Base-by-base conservation (phyloP, 2,329 filamentous ascomycete genomes). In the Parasarocladium wereldwijsianum region DNA sequence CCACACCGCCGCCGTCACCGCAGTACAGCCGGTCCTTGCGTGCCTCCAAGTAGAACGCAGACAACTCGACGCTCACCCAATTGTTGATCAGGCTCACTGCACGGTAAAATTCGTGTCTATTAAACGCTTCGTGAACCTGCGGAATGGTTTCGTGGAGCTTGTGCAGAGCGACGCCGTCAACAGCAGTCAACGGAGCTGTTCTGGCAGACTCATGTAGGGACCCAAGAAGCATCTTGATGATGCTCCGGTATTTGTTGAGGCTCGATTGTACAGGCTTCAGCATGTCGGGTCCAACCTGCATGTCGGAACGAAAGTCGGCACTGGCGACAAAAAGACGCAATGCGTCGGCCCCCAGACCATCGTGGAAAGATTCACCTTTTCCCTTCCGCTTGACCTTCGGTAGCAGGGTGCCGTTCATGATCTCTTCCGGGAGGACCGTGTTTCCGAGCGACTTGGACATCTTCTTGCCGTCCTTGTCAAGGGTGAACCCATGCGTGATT, bases 381-480 rank as follows among this genome's bases (percentile, higher is more conserved):
- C 58, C 58, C 44, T 72, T 76, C 24, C 55, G 54, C 46, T 79
- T 81, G 21, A 76, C 46, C 1, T 76, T 73, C 5, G 80, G 79
- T 10, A 92, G 55, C 8, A 93, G 60, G 4, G 75, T 73, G 6
- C 87, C 87, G 31, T 83, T 71, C 62, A 94, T 90, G 40, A 98
- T 85, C 37, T 93, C 65, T 6, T 70, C 61, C 0, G 87, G 86
- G 0, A 72, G 66, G 33, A 96, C 74, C 17, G 81, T 76, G 45
- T 98, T 98, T 11, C 90, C 90, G 2, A 94, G 58, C 0, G 85
- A 94, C 53, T 98, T 98, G 49, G 86, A 94, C 90, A 98, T 98
- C 53, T 98, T 98, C 48, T 82, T 84, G n/a, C 86, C 86, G 20
- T 80, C 60, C 29, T 78, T 67, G 43, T 98, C 90, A 3, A 98